Percentiles rank a stretch among this genome's conserved stretches.
Evolutionary conservation across 768 basidiomycete genomes (phyloP).

Genomic region (Udeniomyces megalosporus): DNA sequence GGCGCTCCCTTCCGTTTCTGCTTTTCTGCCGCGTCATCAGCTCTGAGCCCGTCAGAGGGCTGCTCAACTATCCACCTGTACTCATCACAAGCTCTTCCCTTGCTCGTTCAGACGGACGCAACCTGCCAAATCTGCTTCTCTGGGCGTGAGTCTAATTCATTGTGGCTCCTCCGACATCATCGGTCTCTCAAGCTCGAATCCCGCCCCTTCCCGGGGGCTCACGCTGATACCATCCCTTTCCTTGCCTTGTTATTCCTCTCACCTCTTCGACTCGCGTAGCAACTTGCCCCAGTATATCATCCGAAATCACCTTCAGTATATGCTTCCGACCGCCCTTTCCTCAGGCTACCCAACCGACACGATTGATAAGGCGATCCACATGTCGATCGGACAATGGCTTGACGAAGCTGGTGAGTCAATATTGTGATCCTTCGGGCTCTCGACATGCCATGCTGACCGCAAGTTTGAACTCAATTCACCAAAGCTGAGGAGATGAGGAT

Average conservation of each 20-base stretch:
- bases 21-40: too few relatives aligned
- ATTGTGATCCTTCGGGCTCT: too few relatives aligned
- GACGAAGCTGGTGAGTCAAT: slow-evolving; percentile 10
- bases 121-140: slow-evolving; percentile 4
- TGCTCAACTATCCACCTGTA: background rate
- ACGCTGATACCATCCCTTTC: background rate
- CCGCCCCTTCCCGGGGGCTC: background rate
- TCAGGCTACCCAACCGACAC: slow-evolving; percentile 9
- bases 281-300: background rate
- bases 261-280: background rate
- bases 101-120: slow-evolving; percentile 4
- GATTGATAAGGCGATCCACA: background rate
- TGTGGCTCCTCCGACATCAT: too few relatives aligned
- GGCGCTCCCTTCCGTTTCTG: background rate
- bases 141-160: slow-evolving; percentile 7
- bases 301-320: background rate
- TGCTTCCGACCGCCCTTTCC: slow-evolving; percentile 5
- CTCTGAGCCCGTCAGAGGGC: too few relatives aligned
- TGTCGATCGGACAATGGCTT: slow-evolving; percentile 2
- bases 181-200: background rate
- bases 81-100: background rate
- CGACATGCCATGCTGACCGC: too few relatives aligned
- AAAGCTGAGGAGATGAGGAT: too few relatives aligned
- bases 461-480: too few relatives aligned
- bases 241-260: background rate